These are phyloP conservation scores for Venturia pyrina DNA, from an alignment of 2,329 filamentous ascomycete species.

Conservation along the genomic window DNA sequence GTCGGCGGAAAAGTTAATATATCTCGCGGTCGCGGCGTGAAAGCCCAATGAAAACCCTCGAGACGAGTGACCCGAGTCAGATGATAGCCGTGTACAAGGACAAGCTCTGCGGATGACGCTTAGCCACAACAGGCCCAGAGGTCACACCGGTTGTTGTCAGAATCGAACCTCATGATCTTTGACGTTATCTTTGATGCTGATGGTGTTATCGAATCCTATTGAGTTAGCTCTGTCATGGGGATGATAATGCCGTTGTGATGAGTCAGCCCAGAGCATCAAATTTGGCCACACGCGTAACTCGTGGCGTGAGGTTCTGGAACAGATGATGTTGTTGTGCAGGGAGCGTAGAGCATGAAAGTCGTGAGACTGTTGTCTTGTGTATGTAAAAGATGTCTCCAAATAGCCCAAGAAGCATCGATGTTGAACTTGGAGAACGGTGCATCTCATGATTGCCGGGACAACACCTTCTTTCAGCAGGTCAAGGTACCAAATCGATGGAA, in stretches of 20 bases:
- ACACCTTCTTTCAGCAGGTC: neutral
- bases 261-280: neutral
- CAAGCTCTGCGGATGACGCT: neutral
- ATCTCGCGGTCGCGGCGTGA: neutral
- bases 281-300: neutral
- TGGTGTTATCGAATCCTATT: neutral
- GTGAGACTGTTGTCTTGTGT: neutral
- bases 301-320: neutral
- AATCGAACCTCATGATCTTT: neutral
- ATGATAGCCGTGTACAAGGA: neutral
- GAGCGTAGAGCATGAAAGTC: neutral
- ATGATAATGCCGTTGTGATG: neutral
- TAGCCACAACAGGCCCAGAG: neutral
- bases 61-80: constrained; percentile 1
- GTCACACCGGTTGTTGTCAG: neutral
- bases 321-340: neutral
- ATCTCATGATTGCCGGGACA: neutral
- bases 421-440: neutral
- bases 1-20: neutral
- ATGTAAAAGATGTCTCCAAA: neutral
- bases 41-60: neutral
- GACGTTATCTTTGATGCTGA: neutral
- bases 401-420: neutral
- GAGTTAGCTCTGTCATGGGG: neutral
- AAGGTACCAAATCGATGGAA: neutral